Evolutionary conservation across 106 monocot species (phyloP), one percentile per base, ranked within the genome.

Genomic region (Dioscorea zingiberensis): DNA sequence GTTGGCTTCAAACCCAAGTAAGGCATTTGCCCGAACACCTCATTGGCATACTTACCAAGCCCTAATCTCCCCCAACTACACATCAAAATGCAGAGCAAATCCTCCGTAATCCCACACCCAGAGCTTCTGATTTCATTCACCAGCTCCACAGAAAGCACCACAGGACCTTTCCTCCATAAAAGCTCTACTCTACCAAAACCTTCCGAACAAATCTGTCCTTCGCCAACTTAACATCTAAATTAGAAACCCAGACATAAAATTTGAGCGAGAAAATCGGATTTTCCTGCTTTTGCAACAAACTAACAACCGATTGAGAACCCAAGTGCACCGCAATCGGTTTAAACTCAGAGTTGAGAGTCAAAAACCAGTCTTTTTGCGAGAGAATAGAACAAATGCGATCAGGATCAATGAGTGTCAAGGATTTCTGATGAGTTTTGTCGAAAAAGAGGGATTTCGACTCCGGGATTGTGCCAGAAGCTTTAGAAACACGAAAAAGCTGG

Each of bases 61-160:
- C 92, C 97, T 13, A 98, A 59, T 54, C 73, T 74, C 23, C 88
- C 92, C 97, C 97, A 98, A 55, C 92, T 93, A 21, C 61, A 46
- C 8, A 93, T 76, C 73, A 93, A 66, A 74, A 84, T 54, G 64
- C 89, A 93, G 7, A 98, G 48, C 25, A 77, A 19, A 44, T 98
- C 77, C 71, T 93, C 93, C 0, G 84, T 73, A 32, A 98, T 69
- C 45, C 48, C 55, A 60, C 73, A 84, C 0, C 86, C 84, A 13
- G 62, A 77, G 11, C 54, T 56, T 13, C 44, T 80, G 25, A 92
- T 63, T 19, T 92, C 92, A 14, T 78, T 69, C 56, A 98, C 21
- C 1, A 98, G 25, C 27, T 84, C 74, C 0, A 44, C 44, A 3
- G 89, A 82, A 44, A 98, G 67, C 27, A 89, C 71, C 1, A 93